Base-by-base conservation (phyloP, 1,284 basidiomycete genomes). In the Naganishia liquefaciens region DNA sequence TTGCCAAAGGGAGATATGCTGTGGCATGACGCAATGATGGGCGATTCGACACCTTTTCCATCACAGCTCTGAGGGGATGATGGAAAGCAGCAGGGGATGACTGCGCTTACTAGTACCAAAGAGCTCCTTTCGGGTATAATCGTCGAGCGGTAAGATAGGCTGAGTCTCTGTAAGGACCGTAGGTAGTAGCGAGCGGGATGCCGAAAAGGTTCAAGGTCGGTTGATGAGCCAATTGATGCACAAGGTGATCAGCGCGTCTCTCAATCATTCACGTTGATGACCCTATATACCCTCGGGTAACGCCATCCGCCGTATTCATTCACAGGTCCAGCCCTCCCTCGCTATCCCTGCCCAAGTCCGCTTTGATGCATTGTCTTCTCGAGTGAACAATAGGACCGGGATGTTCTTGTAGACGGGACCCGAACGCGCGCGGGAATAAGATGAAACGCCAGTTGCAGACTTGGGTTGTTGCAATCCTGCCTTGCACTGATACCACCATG, bases 1-100 rank as follows among this genome's bases (percentile, higher is more conserved):
- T 10, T 2, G 11, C 4, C 17, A 39, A 27, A 40, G 23, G 37
- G 46, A 28, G 44, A 15, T 49, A 25, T n/a, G 30, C n/a, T n/a
- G 17, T 3, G 17, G 19, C n/a, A 37, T 37, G 19, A 47, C 44
- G 55, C 55, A 30, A n/a, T 40, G 57, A 60, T 47, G 49, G 57
- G 46, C 57, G 21, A 17, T 60, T 50, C 27, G 46, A 60, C 57
- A 50, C 57, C 39, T 40, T 57, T 58, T 46, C 55, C 55, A 47
- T 39, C 39, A 23, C 27, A 5, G 1, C 17, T 3, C 28, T 9
- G 4, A 51, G 15, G 21, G 42, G 27, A 17, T 5, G 23, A 13
- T 47, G 15, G 27, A 19, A 30, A n/a, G 44, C 23, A 46, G 7
- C 11, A 47, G 42, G 43, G 37, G 47, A n/a, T 4, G 15, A 7